Base-by-base conservation (phyloP, 2,329 filamentous ascomycete genomes). In the Huntiella savannae region DNA sequence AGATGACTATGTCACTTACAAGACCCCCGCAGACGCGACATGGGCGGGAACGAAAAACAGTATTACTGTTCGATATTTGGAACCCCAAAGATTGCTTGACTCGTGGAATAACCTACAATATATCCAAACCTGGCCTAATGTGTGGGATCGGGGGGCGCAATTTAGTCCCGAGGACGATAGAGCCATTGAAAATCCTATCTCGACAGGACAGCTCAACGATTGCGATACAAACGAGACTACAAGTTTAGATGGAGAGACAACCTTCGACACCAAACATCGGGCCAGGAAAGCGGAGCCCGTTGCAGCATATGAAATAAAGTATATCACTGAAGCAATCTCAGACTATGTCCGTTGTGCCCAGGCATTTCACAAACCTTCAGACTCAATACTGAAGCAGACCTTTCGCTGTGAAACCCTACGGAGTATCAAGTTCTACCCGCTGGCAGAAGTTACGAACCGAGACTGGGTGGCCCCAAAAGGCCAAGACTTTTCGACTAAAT, bases 31-130 rank as follows among this genome's bases (percentile, higher is more conserved):
- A 11, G 19, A 35, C 10, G 7, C 3, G 6, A 5, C 3, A 10
- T 28, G 22, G 34, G 40, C 16, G 33, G 19, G n/a, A 35, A 35
- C 11, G 46, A 40, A 44, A 45, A 46, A 5, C 48, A 49, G 32
- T 42, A 39, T 5, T 28, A 46, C 13, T 22, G 19, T 11, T 42
- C 48, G 10, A 32, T 49, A 17, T 22, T 10, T n/a, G n/a, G n/a
- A n/a, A n/a, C n/a, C n/a, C n/a, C n/a, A n/a, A n/a, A n/a, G n/a
- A n/a, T n/a, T n/a, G n/a, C n/a, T n/a, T n/a, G n/a, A n/a, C n/a
- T n/a, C 15, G 15, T 15, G 2, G 15, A 15, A 15, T 15, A 15
- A 2, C 15, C 15, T 15, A 15, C 15, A 41, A 32, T 41, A 32
- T 15, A n/a, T 16, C 11, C 15, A 3, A 10, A 16, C 12, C 2